Conservation (phyloP, 139 green algal species). For the Protoeuglena noctilucae region DNA sequence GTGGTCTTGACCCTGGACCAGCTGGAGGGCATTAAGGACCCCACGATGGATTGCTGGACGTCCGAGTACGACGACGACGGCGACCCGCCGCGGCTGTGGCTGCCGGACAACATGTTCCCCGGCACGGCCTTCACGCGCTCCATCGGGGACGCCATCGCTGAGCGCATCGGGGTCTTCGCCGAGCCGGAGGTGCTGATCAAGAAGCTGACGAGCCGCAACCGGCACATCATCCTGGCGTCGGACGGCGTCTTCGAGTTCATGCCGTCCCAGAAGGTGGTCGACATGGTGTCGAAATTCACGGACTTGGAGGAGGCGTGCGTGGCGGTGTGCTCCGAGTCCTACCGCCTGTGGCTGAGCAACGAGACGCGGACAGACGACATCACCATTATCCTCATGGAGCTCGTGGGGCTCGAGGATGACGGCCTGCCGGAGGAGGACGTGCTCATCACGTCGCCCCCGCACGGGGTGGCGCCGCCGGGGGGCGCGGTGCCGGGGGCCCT, state of each 20-base stretch:
- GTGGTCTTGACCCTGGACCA: constrained; percentile 86
- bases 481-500: background rate
- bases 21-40: constrained; percentile 63
- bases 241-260: constrained; percentile 97
- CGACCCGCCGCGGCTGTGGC: constrained; percentile 83
- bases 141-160: constrained; percentile 78
- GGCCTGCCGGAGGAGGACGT: constrained; percentile 21
- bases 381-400: constrained; percentile 60
- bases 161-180: constrained; percentile 76
- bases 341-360: constrained; percentile 72
- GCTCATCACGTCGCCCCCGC: constrained; percentile 16
- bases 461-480: background rate
- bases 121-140: constrained; percentile 89
- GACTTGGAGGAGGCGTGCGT: constrained; percentile 53
- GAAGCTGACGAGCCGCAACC: constrained; percentile 23
- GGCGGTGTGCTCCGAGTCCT: constrained; percentile 55
- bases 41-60: constrained; percentile 39
- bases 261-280: constrained; percentile 60
- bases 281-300: constrained; percentile 58
- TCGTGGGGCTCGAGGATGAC: constrained; percentile 30
- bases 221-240: constrained; percentile 52
- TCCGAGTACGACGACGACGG: constrained; percentile 70
- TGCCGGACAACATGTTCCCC: constrained; percentile 61
- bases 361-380: constrained; percentile 92
- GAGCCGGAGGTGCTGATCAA: constrained; percentile 63